Evolutionary conservation across 176 grass and related monocot genomes (phyloP).

Genomic region (maize (Zea mays)): Zm-B73-REFERENCE-NAM-5.0 NC_050101.1:12685001-12685500

Average conservation of each 20-base stretch:
- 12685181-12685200: no score
- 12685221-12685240: no score
- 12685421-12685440: constrained; percentile 73
- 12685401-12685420: constrained; percentile 77
- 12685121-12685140: constrained; percentile 49
- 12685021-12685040: neutral
- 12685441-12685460: constrained; percentile 87
- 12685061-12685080: constrained; percentile 65
- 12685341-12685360: constrained; percentile 49
- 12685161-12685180: no score
- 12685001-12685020: neutral
- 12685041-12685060: neutral
- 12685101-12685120: constrained; percentile 69
- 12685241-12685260: no score
- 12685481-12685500: constrained; percentile 79
- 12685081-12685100: constrained; percentile 69
- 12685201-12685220: no score
- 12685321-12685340: constrained; percentile 99
- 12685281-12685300: constrained; percentile 69
- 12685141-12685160: neutral
- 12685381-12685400: constrained; percentile 84
- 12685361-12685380: constrained; percentile 90
- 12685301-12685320: constrained; percentile 92
- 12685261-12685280: constrained; percentile 71
- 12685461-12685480: constrained; percentile 94